Evolutionary conservation across 164 flowering plant genomes (phyloP).

Genomic region (Buxus sempervirens): DNA sequence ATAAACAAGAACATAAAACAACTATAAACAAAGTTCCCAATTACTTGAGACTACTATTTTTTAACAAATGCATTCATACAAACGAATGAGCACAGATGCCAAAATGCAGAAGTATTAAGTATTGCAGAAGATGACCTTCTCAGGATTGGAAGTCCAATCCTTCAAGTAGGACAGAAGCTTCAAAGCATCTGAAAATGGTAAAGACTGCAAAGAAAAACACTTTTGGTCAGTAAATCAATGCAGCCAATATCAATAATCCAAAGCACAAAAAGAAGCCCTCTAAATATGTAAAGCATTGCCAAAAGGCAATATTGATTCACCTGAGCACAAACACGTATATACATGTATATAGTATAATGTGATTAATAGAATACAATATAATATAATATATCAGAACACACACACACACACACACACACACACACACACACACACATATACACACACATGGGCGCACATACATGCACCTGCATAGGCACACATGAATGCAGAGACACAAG

Average conservation of each 20-base stretch:
- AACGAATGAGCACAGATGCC: not conserved
- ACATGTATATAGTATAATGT: too few relatives aligned
- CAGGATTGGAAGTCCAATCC: constrained; percentile 67
- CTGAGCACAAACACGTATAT: too few relatives aligned
- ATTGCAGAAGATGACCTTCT: constrained; percentile 49
- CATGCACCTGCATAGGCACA: too few relatives aligned
- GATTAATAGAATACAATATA: too few relatives aligned
- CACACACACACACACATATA: too few relatives aligned
- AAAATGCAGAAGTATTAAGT: not conserved
- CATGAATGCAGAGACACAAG: too few relatives aligned
- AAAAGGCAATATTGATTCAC: not conserved
- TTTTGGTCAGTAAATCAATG: constrained; percentile 8
- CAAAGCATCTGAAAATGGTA: constrained; percentile 91
- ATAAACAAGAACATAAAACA: not conserved
- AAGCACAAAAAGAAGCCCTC: not conserved
- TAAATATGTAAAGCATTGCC: not conserved
- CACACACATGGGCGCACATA: too few relatives aligned
- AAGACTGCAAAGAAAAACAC: constrained; percentile 46
- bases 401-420: too few relatives aligned
- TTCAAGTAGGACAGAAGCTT: constrained; percentile 74
- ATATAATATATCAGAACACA: too few relatives aligned
- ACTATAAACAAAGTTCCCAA: not conserved
- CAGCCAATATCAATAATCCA: not conserved
- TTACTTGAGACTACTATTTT: not conserved
- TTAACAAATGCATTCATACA: not conserved